These are phyloP conservation scores for Cladophialophora psammophila DNA, from an alignment of 2,329 filamentous ascomycete genomes.

Conservation along the genomic window DNA sequence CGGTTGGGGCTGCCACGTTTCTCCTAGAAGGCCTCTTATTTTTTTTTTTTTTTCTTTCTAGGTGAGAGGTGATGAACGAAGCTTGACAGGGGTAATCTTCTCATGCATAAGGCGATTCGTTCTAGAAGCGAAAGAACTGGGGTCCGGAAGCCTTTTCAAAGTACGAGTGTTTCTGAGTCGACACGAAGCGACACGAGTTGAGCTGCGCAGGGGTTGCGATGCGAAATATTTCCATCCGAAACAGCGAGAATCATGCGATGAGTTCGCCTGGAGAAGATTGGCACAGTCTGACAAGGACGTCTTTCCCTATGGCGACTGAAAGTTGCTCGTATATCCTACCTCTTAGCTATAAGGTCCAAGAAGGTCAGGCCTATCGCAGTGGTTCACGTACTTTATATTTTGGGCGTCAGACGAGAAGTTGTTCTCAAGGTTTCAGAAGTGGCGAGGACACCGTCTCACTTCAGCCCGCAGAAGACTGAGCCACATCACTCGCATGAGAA, in stretches of 20 bases:
- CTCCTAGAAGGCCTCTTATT: background rate
- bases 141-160: background rate
- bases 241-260: background rate
- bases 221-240: conserved; percentile 9
- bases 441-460: conserved; percentile 15
- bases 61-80: conserved; percentile 6
- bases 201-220: conserved; percentile 11
- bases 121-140: conserved; percentile 11
- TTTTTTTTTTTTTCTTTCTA: too few relatives aligned
- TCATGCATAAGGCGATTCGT: conserved; percentile 33
- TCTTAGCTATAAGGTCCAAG: background rate
- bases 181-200: conserved; percentile 2
- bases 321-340: background rate
- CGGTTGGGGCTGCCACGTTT: conserved; percentile 21
- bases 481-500: conserved; percentile 31
- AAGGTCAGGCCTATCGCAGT: background rate
- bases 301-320: background rate
- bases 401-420: conserved; percentile 5
- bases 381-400: background rate
- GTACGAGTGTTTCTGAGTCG: background rate
- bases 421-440: conserved; percentile 11
- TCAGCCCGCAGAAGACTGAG: conserved; percentile 20
- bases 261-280: background rate
- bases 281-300: background rate
- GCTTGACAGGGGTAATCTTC: conserved; percentile 7